These are phyloP conservation scores for Chaetomium tenue DNA, from an alignment of 495 filamentous ascomycete species.

Conservation along the genomic window DNA sequence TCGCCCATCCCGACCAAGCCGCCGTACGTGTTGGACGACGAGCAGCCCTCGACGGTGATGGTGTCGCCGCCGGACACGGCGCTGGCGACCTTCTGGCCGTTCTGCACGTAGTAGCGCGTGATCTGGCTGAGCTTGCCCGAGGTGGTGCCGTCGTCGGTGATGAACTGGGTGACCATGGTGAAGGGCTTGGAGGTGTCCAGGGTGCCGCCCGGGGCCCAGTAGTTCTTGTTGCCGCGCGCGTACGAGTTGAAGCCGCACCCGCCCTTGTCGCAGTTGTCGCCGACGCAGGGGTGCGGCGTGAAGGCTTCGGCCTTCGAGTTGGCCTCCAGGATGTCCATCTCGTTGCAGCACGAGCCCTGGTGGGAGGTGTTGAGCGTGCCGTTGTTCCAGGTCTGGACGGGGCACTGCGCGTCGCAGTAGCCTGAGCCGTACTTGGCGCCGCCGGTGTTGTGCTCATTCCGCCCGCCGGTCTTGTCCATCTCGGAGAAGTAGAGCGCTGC, in stretches of 20 bases:
- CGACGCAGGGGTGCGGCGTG: conserved; percentile 58
- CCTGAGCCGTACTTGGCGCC: conserved; percentile 65
- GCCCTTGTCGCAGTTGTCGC: conserved; percentile 58
- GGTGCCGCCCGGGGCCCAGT: conserved; percentile 54
- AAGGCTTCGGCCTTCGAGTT: conserved; percentile 56
- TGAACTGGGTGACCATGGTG: conserved; percentile 68
- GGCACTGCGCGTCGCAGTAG: conserved; percentile 71
- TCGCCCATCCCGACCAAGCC: conserved; percentile 59
- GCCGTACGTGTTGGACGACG: conserved; percentile 54
- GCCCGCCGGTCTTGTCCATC: conserved; percentile 58
- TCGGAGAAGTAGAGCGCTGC: conserved; percentile 65
- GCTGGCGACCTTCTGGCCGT: conserved; percentile 53
- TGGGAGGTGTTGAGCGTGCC: conserved; percentile 53
- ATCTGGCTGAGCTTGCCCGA: conserved; percentile 56
- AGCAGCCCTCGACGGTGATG: conserved; percentile 60
- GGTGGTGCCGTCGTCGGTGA: conserved; percentile 50
- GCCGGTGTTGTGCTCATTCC: conserved; percentile 55
- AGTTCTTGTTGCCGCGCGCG: conserved; percentile 50
- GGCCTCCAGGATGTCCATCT: conserved; percentile 66
- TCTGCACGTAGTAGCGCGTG: conserved; percentile 60
- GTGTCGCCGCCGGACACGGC: conserved; percentile 38
- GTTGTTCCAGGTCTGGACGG: conserved; percentile 54
- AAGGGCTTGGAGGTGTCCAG: conserved; percentile 62
- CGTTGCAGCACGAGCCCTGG: conserved; percentile 56
- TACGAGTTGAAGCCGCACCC: conserved; percentile 64